Conservation (phyloP, 2,329 filamentous ascomycete species). For the Penicillium sp. region DNA sequence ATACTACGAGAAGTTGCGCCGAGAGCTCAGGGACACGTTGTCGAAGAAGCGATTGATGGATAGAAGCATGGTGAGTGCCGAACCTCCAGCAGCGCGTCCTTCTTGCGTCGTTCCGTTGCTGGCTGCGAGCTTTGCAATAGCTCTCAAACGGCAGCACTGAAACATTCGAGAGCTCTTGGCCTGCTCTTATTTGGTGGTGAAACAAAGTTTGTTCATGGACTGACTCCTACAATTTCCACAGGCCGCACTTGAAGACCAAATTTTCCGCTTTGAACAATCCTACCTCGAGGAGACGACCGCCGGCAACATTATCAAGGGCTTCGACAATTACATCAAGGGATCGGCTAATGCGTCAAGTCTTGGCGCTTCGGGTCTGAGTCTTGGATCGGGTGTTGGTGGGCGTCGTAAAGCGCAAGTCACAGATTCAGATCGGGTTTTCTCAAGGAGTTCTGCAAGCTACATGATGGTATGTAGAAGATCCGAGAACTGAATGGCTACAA, state of each 20-base stretch:
- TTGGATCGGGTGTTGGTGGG: slow-evolving; percentile 26
- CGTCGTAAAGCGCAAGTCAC: slow-evolving; percentile 47
- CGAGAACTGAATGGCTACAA: background rate
- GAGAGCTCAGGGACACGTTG: slow-evolving; percentile 66
- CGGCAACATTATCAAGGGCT: slow-evolving; percentile 96
- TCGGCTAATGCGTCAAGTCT: slow-evolving; percentile 54
- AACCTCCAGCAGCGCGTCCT: background rate
- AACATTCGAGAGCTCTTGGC: accelerated
- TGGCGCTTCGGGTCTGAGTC: slow-evolving; percentile 32
- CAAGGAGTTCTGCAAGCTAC: slow-evolving; percentile 49
- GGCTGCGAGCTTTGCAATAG: background rate
- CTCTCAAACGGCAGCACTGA: background rate
- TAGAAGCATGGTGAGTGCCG: slow-evolving; percentile 54
- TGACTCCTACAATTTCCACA: slow-evolving; percentile 24
- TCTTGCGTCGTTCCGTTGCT: background rate
- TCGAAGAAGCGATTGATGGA: slow-evolving; percentile 66
- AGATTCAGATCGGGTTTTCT: slow-evolving; percentile 50
- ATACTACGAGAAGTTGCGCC: slow-evolving; percentile 72
- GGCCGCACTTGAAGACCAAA: slow-evolving; percentile 72
- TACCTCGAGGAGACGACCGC: slow-evolving; percentile 87
- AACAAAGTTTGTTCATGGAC: background rate
- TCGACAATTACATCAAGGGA: slow-evolving; percentile 98
- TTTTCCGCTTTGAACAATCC: slow-evolving; percentile 76
- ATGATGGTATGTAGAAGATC: slow-evolving; percentile 37
- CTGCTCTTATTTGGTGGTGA: background rate